Evolutionary conservation across 2,329 filamentous ascomycete genomes (phyloP).

Genomic region (Paecilomyces variotii): DNA sequence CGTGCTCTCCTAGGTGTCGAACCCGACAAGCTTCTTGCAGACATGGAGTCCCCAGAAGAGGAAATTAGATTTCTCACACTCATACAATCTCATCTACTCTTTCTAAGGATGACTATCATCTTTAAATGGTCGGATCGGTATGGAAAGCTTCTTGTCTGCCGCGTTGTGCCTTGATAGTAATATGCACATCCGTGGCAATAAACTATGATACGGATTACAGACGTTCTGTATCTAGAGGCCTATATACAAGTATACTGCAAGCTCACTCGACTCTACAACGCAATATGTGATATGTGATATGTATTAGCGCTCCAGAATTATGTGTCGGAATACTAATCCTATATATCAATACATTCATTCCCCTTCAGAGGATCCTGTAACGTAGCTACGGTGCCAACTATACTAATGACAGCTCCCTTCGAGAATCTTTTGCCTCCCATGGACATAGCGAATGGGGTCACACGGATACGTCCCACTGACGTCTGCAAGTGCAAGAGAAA

Average conservation of each 20-base stretch:
- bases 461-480: not conserved
- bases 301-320: not conserved
- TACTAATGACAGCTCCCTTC: not conserved
- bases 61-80: constrained; percentile 1
- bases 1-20: constrained; percentile 37
- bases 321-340: not conserved
- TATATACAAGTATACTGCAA: not conserved
- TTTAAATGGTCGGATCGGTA: constrained; percentile 7
- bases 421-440: not conserved
- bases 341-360: not conserved
- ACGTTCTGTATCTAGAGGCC: not conserved
- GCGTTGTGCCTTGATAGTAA: constrained; percentile 2
- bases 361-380: not conserved
- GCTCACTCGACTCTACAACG: not conserved
- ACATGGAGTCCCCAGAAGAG: not conserved
- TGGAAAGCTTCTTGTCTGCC: constrained; percentile 7
- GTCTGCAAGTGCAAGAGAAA: not conserved
- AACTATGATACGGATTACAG: not conserved
- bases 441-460: not conserved
- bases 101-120: constrained; percentile 7
- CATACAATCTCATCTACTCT: constrained; percentile 5
- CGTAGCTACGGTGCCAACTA: not conserved
- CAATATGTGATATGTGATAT: too few relatives aligned
- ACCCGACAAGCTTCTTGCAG: constrained; percentile 24
- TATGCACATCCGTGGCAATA: not conserved